Evolutionary conservation across 805 yeast species (phyloP).

Genomic region (Spathaspora girioi): DNA sequence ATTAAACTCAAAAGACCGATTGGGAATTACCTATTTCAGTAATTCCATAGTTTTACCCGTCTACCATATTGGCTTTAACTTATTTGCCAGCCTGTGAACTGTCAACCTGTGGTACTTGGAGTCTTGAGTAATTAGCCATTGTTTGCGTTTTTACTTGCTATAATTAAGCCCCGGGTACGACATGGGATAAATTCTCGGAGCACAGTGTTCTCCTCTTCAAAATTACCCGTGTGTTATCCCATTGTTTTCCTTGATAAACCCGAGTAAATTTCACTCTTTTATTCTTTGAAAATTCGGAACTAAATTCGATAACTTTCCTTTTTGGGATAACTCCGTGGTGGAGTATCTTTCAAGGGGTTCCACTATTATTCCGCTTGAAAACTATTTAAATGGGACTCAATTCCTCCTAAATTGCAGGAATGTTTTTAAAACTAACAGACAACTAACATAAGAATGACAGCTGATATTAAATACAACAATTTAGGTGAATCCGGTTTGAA

Average conservation of each 20-base stretch:
- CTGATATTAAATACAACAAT: background rate
- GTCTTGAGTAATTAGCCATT: background rate
- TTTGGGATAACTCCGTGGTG: background rate
- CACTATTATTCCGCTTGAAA: background rate
- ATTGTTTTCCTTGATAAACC: background rate
- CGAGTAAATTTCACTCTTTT: background rate
- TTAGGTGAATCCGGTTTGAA: slow-evolving; percentile 39
- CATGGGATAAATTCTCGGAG: background rate
- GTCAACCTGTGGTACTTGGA: too few relatives aligned
- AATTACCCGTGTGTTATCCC: background rate
- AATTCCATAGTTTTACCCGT: too few relatives aligned
- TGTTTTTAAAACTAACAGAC: too few relatives aligned
- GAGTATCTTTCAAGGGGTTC: too few relatives aligned
- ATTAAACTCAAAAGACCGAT: background rate
- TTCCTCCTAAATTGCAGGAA: background rate
- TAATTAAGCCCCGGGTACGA: background rate
- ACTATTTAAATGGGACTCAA: background rate
- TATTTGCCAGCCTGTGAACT: too few relatives aligned
- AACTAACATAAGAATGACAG: background rate
- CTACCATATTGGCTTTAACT: too few relatives aligned
- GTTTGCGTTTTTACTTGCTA: background rate
- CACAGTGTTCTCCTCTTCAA: background rate
- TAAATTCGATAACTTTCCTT: background rate
- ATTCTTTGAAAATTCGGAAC: background rate
- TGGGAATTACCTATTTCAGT: background rate